Percentiles rank a stretch among this genome's conserved stretches.
Conservation (phyloP, 2,329 filamentous ascomycete species). For the Trichoderma pleuroti region DNA sequence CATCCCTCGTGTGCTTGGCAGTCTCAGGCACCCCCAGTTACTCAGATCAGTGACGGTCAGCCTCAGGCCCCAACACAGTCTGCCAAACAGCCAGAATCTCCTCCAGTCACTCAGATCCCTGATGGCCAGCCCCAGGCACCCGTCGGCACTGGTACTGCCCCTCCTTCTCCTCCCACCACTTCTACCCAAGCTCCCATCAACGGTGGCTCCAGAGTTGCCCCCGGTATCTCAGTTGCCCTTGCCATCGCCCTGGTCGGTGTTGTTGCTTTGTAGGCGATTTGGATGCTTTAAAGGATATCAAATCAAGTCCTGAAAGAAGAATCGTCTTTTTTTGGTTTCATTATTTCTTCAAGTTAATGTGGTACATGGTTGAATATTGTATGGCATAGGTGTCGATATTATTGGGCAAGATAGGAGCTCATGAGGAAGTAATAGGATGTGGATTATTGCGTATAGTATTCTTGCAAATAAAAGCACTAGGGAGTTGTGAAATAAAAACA, state of each 20-base stretch:
- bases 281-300: not conserved
- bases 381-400: not conserved
- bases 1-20: no score
- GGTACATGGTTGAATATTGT: not conserved
- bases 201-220: constrained; percentile 19
- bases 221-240: constrained; percentile 17
- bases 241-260: constrained; percentile 22
- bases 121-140: constrained; percentile 48
- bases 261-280: constrained; percentile 22
- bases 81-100: constrained; percentile 1
- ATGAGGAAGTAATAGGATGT: not conserved
- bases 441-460: not conserved
- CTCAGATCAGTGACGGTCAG: constrained; percentile 32
- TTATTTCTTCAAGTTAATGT: not conserved
- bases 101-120: constrained; percentile 45
- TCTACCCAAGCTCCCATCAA: not conserved
- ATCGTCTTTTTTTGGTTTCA: not conserved
- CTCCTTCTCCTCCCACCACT: constrained; percentile 34
- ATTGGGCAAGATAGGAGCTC: not conserved
- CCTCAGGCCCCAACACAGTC: constrained; percentile 10
- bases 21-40: constrained; percentile 43
- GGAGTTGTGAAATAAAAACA: not conserved
- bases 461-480: not conserved
- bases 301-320: not conserved
- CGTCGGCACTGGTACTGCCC: constrained; percentile 38